These are phyloP conservation scores for Moringa oleifera DNA, from an alignment of 345 rosid species.

Conservation along the genomic window DNA sequence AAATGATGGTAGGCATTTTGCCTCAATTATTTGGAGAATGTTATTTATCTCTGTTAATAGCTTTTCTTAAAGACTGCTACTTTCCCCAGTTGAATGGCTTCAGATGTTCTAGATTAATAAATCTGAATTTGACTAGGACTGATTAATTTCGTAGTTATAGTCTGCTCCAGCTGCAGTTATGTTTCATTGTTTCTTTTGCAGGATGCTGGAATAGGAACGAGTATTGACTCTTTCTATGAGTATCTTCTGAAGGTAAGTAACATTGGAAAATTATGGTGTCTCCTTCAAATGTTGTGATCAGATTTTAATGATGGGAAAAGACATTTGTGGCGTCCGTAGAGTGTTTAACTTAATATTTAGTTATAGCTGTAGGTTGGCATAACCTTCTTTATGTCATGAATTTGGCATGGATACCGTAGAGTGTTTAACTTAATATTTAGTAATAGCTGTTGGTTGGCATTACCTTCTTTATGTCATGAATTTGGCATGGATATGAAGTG, in stretches of 20 bases:
- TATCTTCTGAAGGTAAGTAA: constrained; percentile 86
- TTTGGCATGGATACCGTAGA: not conserved
- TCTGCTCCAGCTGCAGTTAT: constrained; percentile 4
- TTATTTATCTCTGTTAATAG: not conserved
- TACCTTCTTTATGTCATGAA: not conserved
- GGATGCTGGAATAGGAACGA: constrained; percentile 99
- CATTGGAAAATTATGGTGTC: constrained; percentile 4
- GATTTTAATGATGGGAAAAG: not conserved
- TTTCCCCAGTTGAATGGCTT: too few species aligned
- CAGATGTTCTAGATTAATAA: too few species aligned
- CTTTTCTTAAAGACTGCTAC: too few species aligned
- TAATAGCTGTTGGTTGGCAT: not conserved
- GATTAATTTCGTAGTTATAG: not conserved
- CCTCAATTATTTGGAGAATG: not conserved
- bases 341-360: not conserved
- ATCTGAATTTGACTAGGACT: too few species aligned
- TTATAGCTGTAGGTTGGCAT: not conserved
- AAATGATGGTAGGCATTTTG: not conserved
- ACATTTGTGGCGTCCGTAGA: not conserved
- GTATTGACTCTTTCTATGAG: constrained; percentile 97
- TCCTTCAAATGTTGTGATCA: constrained; percentile 1
- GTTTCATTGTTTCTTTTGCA: constrained; percentile 37
- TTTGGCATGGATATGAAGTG: not conserved
- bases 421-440: not conserved
- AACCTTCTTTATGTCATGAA: not conserved